These are phyloP conservation scores for Hypoxylon trugodes DNA, from an alignment of 495 filamentous ascomycete genomes.

Conservation along the genomic window DNA sequence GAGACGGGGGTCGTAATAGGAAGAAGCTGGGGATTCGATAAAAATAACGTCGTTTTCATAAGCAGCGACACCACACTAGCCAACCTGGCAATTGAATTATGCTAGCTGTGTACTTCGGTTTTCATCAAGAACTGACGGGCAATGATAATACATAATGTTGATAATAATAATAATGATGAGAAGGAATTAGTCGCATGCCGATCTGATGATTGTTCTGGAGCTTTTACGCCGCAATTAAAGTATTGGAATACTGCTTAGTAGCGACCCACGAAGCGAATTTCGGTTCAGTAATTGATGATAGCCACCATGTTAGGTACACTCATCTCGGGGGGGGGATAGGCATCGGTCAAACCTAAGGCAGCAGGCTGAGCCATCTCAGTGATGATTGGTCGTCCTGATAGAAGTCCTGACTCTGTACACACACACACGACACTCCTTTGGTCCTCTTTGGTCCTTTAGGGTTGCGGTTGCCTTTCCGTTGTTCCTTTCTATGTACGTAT, in stretches of 20 bases:
- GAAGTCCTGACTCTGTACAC: slow-evolving; percentile 16
- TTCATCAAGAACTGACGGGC: too few relatives aligned
- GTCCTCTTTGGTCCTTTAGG: too few relatives aligned
- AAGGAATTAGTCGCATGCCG: slow-evolving; percentile 29
- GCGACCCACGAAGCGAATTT: slow-evolving; percentile 23
- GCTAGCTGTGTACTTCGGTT: neutral
- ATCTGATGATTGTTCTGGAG: slow-evolving; percentile 28
- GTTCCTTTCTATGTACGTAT: neutral
- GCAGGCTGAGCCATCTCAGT: slow-evolving; percentile 13
- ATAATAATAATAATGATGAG: neutral
- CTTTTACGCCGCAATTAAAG: neutral
- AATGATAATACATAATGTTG: too few relatives aligned
- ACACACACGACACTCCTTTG: slow-evolving; percentile 24
- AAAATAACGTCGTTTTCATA: slow-evolving; percentile 27
- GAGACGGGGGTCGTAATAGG: slow-evolving; percentile 10
- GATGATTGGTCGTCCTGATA: slow-evolving; percentile 25
- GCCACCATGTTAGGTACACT: slow-evolving; percentile 16
- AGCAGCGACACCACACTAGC: slow-evolving; percentile 14
- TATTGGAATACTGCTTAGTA: neutral
- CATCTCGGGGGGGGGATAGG: slow-evolving; percentile 2
- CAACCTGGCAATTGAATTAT: neutral
- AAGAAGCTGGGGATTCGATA: slow-evolving; percentile 18
- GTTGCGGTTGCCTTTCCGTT: too few relatives aligned
- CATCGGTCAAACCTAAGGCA: slow-evolving; percentile 12
- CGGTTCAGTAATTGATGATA: slow-evolving; percentile 21